phyloP scores from a whole-genome alignment of 208 protist genomes.

The Trypanosoma conorhini region DNA sequence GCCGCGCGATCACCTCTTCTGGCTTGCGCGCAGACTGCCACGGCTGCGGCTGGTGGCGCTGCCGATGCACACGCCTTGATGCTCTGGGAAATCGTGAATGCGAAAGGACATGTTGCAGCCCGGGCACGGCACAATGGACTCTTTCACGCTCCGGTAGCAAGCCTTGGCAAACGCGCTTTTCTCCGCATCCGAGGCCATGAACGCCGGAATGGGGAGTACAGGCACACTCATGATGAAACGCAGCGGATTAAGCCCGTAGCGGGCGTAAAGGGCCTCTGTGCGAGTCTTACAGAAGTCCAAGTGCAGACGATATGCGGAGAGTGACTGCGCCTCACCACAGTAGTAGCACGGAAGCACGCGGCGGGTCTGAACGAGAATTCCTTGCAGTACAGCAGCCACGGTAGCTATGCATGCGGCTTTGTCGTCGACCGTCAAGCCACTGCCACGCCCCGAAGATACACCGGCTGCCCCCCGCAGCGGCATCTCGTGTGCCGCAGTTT shows the following conservation, averaged over 20 bases:
- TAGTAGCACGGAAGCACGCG: constrained; percentile 73
- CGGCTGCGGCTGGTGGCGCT: background rate
- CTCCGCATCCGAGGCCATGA: constrained; percentile 22
- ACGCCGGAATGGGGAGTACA: constrained; percentile 26
- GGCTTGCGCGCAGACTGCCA: background rate
- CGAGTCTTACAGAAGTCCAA: constrained; percentile 42
- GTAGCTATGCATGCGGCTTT: constrained; percentile 23
- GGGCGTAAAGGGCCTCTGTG: constrained; percentile 39
- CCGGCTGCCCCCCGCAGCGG: background rate
- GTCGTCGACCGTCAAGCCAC: background rate
- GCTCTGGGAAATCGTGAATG: constrained; percentile 73
- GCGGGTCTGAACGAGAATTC: constrained; percentile 57
- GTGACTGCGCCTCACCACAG: constrained; percentile 59
- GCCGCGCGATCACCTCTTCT: constrained; percentile 13
- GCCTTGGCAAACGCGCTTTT: constrained; percentile 39
- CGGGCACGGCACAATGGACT: constrained; percentile 57
- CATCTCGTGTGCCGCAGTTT: background rate
- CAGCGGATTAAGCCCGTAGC: constrained; percentile 25
- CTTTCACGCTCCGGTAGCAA: constrained; percentile 54
- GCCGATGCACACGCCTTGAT: constrained; percentile 61
- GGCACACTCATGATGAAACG: constrained; percentile 23
- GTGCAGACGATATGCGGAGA: constrained; percentile 56
- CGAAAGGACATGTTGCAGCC: constrained; percentile 55
- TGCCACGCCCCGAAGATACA: background rate
- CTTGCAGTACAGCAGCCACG: constrained; percentile 52